Conservation (phyloP, 176 grass and related monocot species). For the Avena eriantha region DNA sequence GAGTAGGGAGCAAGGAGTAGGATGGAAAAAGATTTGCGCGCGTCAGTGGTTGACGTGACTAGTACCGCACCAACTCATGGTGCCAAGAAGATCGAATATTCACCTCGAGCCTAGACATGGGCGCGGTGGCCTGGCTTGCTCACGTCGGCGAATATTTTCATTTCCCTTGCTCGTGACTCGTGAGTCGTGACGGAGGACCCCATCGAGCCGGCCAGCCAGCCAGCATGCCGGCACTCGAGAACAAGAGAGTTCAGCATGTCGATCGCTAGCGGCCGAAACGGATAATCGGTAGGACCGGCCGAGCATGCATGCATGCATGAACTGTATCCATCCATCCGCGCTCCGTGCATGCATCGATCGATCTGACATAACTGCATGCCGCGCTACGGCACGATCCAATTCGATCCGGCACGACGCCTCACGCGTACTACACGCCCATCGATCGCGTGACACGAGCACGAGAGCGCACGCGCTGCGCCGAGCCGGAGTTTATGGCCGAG, state of each 20-base stretch:
- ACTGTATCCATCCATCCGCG: background rate
- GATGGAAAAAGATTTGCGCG: background rate
- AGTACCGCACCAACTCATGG: background rate
- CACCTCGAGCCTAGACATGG: background rate
- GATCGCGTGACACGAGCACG: background rate
- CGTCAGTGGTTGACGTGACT: conserved; percentile 23
- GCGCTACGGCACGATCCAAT: background rate
- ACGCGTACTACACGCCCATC: background rate
- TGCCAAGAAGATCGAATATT: background rate
- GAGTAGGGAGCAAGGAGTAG: background rate
- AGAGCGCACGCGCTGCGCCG: background rate
- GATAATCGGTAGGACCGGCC: background rate
- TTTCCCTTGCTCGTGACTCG: background rate
- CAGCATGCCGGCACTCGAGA: background rate
- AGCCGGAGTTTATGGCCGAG: background rate
- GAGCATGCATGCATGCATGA: background rate
- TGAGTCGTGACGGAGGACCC: background rate
- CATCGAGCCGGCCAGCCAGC: background rate
- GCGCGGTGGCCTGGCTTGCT: background rate
- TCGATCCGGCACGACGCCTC: background rate
- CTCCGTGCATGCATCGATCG: background rate
- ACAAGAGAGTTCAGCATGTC: background rate
- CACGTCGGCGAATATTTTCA: background rate
- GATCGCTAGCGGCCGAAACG: conserved; percentile 2
- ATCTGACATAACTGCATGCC: background rate